Evolutionary conservation across 495 filamentous ascomycete species (phyloP).

Genomic region (Podospora anserina): DNA sequence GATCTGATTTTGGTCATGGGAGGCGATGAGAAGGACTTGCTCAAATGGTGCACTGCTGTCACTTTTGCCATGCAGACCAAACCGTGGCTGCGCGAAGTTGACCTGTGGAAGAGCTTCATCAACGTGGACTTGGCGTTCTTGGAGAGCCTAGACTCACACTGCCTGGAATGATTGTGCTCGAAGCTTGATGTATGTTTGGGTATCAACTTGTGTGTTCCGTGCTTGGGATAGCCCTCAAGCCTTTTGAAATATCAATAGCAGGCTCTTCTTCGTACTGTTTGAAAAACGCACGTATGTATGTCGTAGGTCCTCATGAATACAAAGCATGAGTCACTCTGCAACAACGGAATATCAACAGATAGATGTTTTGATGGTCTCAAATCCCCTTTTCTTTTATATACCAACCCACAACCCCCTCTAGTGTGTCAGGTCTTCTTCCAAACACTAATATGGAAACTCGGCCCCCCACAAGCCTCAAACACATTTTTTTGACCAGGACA

Average conservation of each 20-base stretch:
- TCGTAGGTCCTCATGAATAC: too few relatives aligned
- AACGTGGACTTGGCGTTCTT: constrained; percentile 48
- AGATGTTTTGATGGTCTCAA: too few relatives aligned
- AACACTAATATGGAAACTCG: not conserved
- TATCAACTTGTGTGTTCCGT: too few relatives aligned
- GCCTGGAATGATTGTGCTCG: constrained; percentile 34
- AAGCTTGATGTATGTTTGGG: too few relatives aligned
- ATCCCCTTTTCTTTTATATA: not conserved
- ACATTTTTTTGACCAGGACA: constrained; percentile 5
- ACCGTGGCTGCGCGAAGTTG: constrained; percentile 51
- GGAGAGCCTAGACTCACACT: constrained; percentile 39
- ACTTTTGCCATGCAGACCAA: constrained; percentile 49
- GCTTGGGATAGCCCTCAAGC: too few relatives aligned
- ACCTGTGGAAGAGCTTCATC: constrained; percentile 53
- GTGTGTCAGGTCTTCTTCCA: not conserved
- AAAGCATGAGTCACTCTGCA: too few relatives aligned
- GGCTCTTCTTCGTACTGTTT: too few relatives aligned
- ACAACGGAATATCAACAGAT: too few relatives aligned
- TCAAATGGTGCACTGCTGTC: constrained; percentile 38
- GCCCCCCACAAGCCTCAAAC: constrained; percentile 6
- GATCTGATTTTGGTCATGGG: constrained; percentile 50
- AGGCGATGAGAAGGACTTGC: constrained; percentile 40
- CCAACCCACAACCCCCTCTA: not conserved
- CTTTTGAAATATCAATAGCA: too few relatives aligned
- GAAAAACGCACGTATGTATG: too few relatives aligned